Conservation (phyloP, 2,329 filamentous ascomycete genomes). For the Aspergillus sp. region DNA sequence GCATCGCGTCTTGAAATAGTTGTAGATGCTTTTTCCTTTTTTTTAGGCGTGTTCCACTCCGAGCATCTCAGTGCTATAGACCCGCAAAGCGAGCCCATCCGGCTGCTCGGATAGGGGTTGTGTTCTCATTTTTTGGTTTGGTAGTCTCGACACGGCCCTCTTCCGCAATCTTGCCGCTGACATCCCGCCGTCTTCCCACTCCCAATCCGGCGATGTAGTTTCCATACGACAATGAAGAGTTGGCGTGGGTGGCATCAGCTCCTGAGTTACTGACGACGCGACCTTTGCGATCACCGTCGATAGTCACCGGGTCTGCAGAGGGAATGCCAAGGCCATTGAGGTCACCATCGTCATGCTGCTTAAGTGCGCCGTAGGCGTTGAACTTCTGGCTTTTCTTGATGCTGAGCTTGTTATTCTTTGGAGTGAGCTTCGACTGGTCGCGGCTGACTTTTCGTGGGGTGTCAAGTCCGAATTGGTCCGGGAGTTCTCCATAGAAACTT, state of each 20-base stretch:
- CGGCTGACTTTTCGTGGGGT: constrained; percentile 27
- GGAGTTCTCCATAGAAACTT: constrained; percentile 45
- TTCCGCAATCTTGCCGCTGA: constrained; percentile 51
- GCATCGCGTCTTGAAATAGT: background rate
- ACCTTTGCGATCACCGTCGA: constrained; percentile 44
- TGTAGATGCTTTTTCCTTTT: background rate
- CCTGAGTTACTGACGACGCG: constrained; percentile 49
- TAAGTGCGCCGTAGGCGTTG: constrained; percentile 38
- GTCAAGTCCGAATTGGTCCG: constrained; percentile 25
- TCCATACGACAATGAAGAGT: constrained; percentile 41
- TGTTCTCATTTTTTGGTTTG: constrained; percentile 15
- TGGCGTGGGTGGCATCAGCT: constrained; percentile 35
- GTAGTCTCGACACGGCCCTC: constrained; percentile 43
- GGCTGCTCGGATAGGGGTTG: constrained; percentile 38
- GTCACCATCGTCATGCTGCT: constrained; percentile 33
- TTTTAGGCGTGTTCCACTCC: background rate
- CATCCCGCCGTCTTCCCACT: constrained; percentile 49
- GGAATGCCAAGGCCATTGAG: constrained; percentile 18
- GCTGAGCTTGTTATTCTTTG: constrained; percentile 34
- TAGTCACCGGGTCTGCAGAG: constrained; percentile 14
- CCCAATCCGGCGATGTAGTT: constrained; percentile 47
- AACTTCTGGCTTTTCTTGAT: constrained; percentile 38
- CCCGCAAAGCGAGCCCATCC: constrained; percentile 52
- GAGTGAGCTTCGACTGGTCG: constrained; percentile 12
- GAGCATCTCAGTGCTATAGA: constrained; percentile 27